Evolutionary conservation across 2,329 filamentous ascomycete species (phyloP).

Genomic region (Colletotrichum phormii): DNA sequence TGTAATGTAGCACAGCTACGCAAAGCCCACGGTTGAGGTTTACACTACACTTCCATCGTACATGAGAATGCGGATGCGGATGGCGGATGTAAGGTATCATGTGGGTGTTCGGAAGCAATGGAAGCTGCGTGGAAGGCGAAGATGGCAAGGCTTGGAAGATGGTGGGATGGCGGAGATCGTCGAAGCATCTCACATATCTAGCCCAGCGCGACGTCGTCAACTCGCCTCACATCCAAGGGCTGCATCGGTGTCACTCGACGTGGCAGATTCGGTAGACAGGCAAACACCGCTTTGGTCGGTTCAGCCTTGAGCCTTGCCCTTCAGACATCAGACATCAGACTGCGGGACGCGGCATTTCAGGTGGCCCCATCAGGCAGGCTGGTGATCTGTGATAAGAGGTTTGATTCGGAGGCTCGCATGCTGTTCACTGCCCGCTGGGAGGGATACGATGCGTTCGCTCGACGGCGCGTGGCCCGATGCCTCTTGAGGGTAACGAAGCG

Average conservation of each 20-base stretch:
- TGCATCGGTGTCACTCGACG: slow-evolving; percentile 9
- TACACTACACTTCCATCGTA: slow-evolving; percentile 24
- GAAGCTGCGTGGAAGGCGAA: slow-evolving; percentile 29
- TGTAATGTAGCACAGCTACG: background rate
- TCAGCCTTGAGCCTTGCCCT: background rate
- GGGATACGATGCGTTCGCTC: background rate
- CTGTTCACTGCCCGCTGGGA: background rate
- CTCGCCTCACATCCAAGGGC: background rate
- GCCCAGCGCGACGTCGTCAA: background rate
- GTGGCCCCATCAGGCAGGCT: background rate
- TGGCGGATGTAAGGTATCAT: slow-evolving; percentile 2
- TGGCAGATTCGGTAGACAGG: slow-evolving; percentile 1
- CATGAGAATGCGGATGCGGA: slow-evolving; percentile 4
- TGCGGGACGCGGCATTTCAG: background rate
- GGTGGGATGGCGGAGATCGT: background rate
- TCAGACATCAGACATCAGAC: background rate
- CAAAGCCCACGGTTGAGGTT: background rate
- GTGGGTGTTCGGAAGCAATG: slow-evolving; percentile 11
- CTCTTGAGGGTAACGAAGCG: background rate
- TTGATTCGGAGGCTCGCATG: background rate
- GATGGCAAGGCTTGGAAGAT: background rate
- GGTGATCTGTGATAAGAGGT: background rate
- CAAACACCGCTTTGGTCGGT: background rate
- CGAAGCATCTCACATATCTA: background rate
- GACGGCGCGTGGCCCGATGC: background rate